phyloP scores from a whole-genome alignment of 768 basidiomycete genomes.

The Serendipita vermifera region DNA sequence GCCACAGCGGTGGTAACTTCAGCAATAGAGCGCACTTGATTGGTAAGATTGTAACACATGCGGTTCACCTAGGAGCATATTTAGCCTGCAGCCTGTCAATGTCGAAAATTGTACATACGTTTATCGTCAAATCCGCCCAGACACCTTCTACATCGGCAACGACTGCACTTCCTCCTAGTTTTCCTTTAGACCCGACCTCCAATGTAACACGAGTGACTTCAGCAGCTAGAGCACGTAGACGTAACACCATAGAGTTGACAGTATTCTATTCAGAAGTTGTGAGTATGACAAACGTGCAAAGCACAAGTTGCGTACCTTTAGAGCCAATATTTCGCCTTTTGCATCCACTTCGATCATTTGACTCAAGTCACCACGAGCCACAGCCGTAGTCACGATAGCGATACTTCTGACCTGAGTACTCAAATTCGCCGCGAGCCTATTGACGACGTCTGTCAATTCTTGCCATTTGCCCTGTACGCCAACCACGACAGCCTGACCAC shows the following conservation, averaged over 20 bases:
- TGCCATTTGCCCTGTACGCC: constrained; percentile 31
- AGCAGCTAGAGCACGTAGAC: constrained; percentile 52
- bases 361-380: constrained; percentile 80
- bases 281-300: too few species aligned
- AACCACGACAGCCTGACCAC: constrained; percentile 28
- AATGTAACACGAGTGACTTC: constrained; percentile 76
- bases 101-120: not conserved
- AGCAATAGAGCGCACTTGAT: constrained; percentile 20
- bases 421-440: constrained; percentile 67
- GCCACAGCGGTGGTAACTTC: constrained; percentile 21
- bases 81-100: not conserved
- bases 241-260: constrained; percentile 21
- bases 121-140: constrained; percentile 61
- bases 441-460: constrained; percentile 33
- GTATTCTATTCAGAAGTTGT: constrained; percentile 13
- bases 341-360: constrained; percentile 83
- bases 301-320: constrained; percentile 23
- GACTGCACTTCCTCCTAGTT: constrained; percentile 75
- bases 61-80: constrained; percentile 14
- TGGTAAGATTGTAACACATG: constrained; percentile 18
- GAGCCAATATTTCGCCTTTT: constrained; percentile 26
- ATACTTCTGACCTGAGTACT: constrained; percentile 77
- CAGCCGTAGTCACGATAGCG: constrained; percentile 75
- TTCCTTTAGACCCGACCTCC: constrained; percentile 80
- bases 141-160: constrained; percentile 87